Evolutionary conservation across 2,329 filamentous ascomycete species (phyloP).

Genomic region (Pseudocercospora pini-densiflorae): DNA sequence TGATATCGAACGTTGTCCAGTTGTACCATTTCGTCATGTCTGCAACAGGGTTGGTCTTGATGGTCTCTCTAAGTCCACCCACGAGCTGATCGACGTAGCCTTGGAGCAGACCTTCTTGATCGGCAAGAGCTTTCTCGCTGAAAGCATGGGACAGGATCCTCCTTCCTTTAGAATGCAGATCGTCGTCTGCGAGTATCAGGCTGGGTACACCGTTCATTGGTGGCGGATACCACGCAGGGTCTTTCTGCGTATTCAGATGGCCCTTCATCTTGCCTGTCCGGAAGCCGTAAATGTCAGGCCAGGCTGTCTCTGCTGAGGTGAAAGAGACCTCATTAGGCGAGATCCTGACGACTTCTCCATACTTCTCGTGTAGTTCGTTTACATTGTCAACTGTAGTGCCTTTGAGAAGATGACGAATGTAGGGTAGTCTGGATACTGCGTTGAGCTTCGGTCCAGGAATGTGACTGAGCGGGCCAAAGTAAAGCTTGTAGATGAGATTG

Average conservation of each 20-base stretch:
- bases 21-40: slow-evolving; percentile 41
- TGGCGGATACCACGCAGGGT: slow-evolving; percentile 41
- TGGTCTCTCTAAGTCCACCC: slow-evolving; percentile 41
- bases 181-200: slow-evolving; percentile 42
- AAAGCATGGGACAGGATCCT: slow-evolving; percentile 48
- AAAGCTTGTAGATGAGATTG: slow-evolving; percentile 44
- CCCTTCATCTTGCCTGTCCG: slow-evolving; percentile 42
- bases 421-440: slow-evolving; percentile 32
- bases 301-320: slow-evolving; percentile 48
- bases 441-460: slow-evolving; percentile 49
- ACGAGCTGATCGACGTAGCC: slow-evolving; percentile 47
- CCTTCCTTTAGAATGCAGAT: slow-evolving; percentile 45
- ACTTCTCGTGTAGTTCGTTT: slow-evolving; percentile 53
- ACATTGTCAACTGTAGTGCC: slow-evolving; percentile 33
- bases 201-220: slow-evolving; percentile 39
- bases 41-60: slow-evolving; percentile 19
- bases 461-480: slow-evolving; percentile 49
- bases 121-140: slow-evolving; percentile 46
- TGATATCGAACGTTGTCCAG: slow-evolving; percentile 45
- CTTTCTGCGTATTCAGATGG: slow-evolving; percentile 42
- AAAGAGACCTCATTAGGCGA: slow-evolving; percentile 50
- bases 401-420: slow-evolving; percentile 30
- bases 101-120: slow-evolving; percentile 47
- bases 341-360: slow-evolving; percentile 50
- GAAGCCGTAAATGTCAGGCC: slow-evolving; percentile 50